Evolutionary conservation across 2,329 filamentous ascomycete genomes (phyloP), one percentile per base, ranked within the genome.

Genomic region (Trichoderma citrinoviride): DNA sequence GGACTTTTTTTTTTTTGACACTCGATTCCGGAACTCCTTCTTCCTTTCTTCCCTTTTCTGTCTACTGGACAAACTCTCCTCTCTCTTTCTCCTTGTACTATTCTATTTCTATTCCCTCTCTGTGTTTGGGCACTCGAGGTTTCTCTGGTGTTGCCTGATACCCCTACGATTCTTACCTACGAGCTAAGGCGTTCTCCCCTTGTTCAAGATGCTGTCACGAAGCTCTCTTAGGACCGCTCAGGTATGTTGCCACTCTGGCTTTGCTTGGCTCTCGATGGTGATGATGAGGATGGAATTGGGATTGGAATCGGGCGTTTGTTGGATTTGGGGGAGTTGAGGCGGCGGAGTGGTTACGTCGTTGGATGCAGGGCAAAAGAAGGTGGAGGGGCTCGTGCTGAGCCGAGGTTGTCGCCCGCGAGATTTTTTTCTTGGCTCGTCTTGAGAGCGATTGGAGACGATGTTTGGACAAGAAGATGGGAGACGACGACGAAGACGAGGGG

Each of bases 181-280:
- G 33, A 27, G 25, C 55, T 58, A n/a, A 57, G 19, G 12, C 19
- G 7, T 17, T 14, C n/a, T 33, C 46, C 50, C 33, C 40, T 41
- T 50, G 40, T 33, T 57, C 76, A 83, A 73, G 69, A 87, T 87
- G 85, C 75, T 87, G 77, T 86, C 84, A 76, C 83, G 83, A 78
- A 82, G 81, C 78, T 83, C 84, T 74, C 71, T 81, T 70, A 76
- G 82, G 76, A 78, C 83, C 77, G 83, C 84, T 71, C 82, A 86
- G 84, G 85, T 87, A 82, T 70, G 81, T 37, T 37, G 33, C 5
- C 33, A 37, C 33, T 33, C n/a, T 79, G 47, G 25, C 8, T 65
- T 67, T 61, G 3, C 57, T 47, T 63, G 64, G 58, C 58, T 64
- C 23, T 63, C 33, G 15, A 21, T 53, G 27, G 8, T 10, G 33